A percentile compares a stretch with the other conserved stretches of the same genome.
Conservation (phyloP, 2,329 filamentous ascomycete species). For the Penicillium sp. region DNA sequence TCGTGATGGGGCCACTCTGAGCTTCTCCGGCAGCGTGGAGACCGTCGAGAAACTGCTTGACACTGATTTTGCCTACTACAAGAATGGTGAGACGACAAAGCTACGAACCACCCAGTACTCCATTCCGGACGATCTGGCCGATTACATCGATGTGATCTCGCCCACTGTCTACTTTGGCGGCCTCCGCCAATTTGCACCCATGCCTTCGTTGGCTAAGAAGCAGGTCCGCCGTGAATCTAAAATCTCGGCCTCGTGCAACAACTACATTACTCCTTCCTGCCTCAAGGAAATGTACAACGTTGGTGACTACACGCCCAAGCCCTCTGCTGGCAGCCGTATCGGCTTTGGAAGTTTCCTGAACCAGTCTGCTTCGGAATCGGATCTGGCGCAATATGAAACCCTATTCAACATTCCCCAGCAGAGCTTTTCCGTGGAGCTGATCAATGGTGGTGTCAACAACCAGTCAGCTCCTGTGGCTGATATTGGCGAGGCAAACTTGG, state of each 20-base stretch:
- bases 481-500: slow-evolving; percentile 58
- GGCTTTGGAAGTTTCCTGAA: slow-evolving; percentile 55
- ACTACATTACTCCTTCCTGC: slow-evolving; percentile 48
- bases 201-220: not conserved
- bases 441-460: slow-evolving; percentile 44
- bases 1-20: slow-evolving; percentile 44
- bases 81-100: slow-evolving; percentile 41
- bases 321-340: slow-evolving; percentile 48
- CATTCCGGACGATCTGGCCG: slow-evolving; percentile 38
- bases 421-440: slow-evolving; percentile 29
- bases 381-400: slow-evolving; percentile 44
- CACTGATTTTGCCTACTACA: slow-evolving; percentile 50
- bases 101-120: slow-evolving; percentile 45
- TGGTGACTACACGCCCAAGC: slow-evolving; percentile 46
- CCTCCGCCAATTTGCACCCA: slow-evolving; percentile 14
- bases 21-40: slow-evolving; percentile 42
- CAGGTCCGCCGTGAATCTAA: slow-evolving; percentile 12
- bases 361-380: slow-evolving; percentile 49
- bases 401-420: slow-evolving; percentile 44
- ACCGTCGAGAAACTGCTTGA: slow-evolving; percentile 48
- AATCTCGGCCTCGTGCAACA: slow-evolving; percentile 28
- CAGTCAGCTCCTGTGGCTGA: slow-evolving; percentile 41
- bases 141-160: slow-evolving; percentile 49
- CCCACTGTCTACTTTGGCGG: slow-evolving; percentile 54
- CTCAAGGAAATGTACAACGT: slow-evolving; percentile 52